phyloP scores from a whole-genome alignment of 495 filamentous ascomycete species.

The Pseudomonodictys pantanalensis region DNA sequence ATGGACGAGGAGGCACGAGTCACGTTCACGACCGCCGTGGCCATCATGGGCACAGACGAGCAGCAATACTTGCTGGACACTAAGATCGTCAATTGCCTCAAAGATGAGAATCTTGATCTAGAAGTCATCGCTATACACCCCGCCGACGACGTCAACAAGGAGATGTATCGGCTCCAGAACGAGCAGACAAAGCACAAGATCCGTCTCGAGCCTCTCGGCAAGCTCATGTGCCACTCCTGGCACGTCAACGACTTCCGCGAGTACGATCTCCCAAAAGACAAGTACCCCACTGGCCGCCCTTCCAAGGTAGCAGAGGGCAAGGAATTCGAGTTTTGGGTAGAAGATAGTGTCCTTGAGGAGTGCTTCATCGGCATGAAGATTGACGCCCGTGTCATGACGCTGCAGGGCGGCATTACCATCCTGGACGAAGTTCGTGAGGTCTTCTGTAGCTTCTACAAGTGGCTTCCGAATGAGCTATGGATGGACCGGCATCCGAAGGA shows the following conservation, averaged over 20 bases:
- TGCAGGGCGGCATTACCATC: conserved; percentile 20
- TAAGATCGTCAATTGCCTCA: conserved; percentile 38
- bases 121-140: conserved; percentile 53
- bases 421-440: conserved; percentile 36
- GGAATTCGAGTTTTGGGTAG: conserved; percentile 63
- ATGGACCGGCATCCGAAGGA: conserved; percentile 62
- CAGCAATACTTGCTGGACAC: conserved; percentile 18
- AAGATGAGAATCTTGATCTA: conserved; percentile 52
- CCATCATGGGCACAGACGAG: conserved; percentile 39
- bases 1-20: conserved; percentile 33
- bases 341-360: conserved; percentile 59
- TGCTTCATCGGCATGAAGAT: conserved; percentile 78
- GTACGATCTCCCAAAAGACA: conserved; percentile 36
- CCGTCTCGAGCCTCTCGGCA: conserved; percentile 37
- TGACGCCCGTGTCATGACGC: conserved; percentile 54
- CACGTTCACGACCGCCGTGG: conserved; percentile 45
- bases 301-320: conserved; percentile 32
- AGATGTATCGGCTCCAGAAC: conserved; percentile 47
- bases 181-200: conserved; percentile 18
- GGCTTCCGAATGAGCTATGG: conserved; percentile 63
- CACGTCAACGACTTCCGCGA: conserved; percentile 28
- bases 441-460: conserved; percentile 33
- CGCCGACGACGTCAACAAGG: conserved; percentile 40
- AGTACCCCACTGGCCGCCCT: conserved; percentile 15
- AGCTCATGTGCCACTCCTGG: conserved; percentile 38